These are phyloP conservation scores for Gaultheria prostrata DNA, from an alignment of 148 eudicot genomes.

Conservation along the genomic window DNA sequence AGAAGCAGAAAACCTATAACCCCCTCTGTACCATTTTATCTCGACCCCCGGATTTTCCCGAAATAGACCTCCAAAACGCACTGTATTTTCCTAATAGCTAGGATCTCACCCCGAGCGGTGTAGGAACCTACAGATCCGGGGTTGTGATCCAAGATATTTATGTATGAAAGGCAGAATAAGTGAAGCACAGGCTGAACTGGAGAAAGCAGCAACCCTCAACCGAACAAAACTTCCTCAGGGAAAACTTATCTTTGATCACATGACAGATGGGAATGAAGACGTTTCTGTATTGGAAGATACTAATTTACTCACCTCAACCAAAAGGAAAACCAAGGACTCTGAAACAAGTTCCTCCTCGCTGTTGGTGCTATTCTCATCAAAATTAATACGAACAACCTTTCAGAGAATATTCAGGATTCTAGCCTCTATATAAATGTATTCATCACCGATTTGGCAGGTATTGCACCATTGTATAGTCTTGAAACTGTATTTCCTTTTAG, in stretches of 20 bases:
- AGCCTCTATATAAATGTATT: slow-evolving; percentile 27
- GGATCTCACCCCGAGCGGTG: too few relatives aligned
- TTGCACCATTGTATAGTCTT: neutral
- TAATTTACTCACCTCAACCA: slow-evolving; percentile 10
- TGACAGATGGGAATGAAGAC: slow-evolving; percentile 19
- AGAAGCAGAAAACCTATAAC: slow-evolving; percentile 21
- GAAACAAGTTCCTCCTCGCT: slow-evolving; percentile 11
- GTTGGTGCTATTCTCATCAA: slow-evolving; percentile 30
- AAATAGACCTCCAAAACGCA: too few relatives aligned
- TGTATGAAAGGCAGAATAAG: too few relatives aligned
- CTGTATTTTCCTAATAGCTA: too few relatives aligned
- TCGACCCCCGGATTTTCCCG: too few relatives aligned
- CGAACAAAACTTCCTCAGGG: too few relatives aligned
- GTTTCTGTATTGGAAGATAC: slow-evolving; percentile 18
- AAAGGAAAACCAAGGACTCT: neutral
- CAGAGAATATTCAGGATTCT: slow-evolving; percentile 19
- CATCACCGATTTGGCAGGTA: slow-evolving; percentile 47
- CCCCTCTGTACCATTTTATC: too few relatives aligned
- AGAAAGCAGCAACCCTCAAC: too few relatives aligned
- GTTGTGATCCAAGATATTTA: too few relatives aligned
- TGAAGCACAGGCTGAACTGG: too few relatives aligned
- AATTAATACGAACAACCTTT: slow-evolving; percentile 25
- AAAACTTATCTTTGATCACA: slow-evolving; percentile 21
- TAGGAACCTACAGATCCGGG: too few relatives aligned
- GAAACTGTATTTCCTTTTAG: neutral